Evolutionary conservation across 2,329 filamentous ascomycete genomes (phyloP), one percentile per base, ranked within the genome.

Genomic region (Hymenoscyphus scutula): DNA sequence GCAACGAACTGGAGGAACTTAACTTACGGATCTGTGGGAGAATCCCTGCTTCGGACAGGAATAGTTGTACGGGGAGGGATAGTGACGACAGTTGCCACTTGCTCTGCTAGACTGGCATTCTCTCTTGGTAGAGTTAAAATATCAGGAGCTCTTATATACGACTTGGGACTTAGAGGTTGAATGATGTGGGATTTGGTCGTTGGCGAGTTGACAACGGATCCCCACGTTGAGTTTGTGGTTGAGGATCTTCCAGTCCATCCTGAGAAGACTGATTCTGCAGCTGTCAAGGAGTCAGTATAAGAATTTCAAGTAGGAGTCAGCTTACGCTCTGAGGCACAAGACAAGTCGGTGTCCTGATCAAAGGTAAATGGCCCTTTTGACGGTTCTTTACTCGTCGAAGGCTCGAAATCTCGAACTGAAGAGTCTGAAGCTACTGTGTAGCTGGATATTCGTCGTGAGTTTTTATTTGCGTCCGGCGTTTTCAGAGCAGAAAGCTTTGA

Each of bases 201-300:
- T 23, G 63, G 65, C 4, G 71, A 69, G 48, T 76, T 74, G 15
- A 70, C 65, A 10, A 70, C 63, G 5, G 75, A 75, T 3, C 70
- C 70, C 56, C 72, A 75, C 19, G 72, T 74, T 10, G 76, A 74
- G 7, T 74, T 74, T 13, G 72, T 74, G 17, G 74, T 73, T 11
- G 69, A 72, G 37, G 70, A 70, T 53, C 62, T 70, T 19, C 77
- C 75, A 23, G 80, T 81, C 73, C 77, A 77, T 66, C 75, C 79
- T 0, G 80, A 81, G 34, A 79, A 70, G 2, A 78, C 75, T 4
- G 81, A 82, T 58, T 80, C 81, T 75, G 65, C 63, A n/a, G 67
- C 72, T 59, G 64, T 41, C 5, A 23, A 41, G 15, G 4, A 53
- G 63, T 68, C 59, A 70, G 68, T 41, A 29, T 51, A 48, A 58